Base-by-base conservation (phyloP, 257 asterid species). In the Prunella vulgaris region DNA sequence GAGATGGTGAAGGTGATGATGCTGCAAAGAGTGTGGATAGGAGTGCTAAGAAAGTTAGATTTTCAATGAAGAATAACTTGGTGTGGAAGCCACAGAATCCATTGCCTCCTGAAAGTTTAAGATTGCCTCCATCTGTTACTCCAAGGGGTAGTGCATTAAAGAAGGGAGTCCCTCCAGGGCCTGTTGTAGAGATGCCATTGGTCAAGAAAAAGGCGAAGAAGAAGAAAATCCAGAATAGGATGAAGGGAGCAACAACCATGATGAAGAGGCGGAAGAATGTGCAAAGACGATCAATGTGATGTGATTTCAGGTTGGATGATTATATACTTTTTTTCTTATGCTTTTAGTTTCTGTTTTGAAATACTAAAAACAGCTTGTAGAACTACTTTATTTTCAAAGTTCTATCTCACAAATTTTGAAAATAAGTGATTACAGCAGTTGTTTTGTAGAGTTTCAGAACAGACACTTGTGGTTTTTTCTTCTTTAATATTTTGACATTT, bases 81-180 rank as follows among this genome's bases (percentile, higher is more conserved):
- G 82, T 89, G 4, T 91, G 97, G 97, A 94, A 86, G 76, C 93
- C 98, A 51, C 87, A 84, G 73, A 87, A 75, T 77, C 99, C 97
- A 40, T 46, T 94, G 89, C 99, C 99, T 63, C 97, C 99, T 1
- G 95, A 94, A 32, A 85, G 87, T 67, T 74, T 91, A 81, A 83
- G 99, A 57, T 53, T 94, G 74, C 99, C 99, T 1, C 99, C 99
- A 25, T 84, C 95, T 18, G 89, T 82, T 59, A 86, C 97, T 68
- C 99, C 99, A 1, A 82, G 99, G 65, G 98, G 97, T 48, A 94
- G 97, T 73, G 99, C 99, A 0, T 82, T 94, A 72, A 94, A 91
- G 89, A 91, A 94, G 81, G 99, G 99, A 4, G 90, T 91, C 8
- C 93, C 86, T 42, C 88, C 99, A 0, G 97, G 97, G 35, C 99